Base-by-base conservation (phyloP, 2,329 filamentous ascomycete species). In the Verticillium dahliae region DNA sequence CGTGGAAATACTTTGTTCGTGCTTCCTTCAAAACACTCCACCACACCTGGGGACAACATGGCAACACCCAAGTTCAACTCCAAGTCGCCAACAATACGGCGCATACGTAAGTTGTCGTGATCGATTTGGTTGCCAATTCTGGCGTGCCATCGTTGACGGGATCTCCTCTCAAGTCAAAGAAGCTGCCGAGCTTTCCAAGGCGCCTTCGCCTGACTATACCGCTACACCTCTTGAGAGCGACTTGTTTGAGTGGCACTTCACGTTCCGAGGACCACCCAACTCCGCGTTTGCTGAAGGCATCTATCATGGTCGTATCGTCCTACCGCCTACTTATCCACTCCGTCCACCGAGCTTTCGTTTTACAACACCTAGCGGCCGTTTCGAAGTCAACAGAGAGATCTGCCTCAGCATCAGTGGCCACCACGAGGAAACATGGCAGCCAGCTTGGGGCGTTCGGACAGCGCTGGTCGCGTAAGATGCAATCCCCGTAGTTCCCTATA, bases 161-260 rank as follows among this genome's bases (percentile, higher is more conserved):
- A n/a, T 14, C 11, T 37, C 22, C 15, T 55, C 13, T 37, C 54
- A 67, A 91, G 89, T 97, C 71, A 92, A 91, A 76, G 95, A 98
- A 86, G 93, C 94, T 62, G 84, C 90, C 62, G 95, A 98, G 74
- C 85, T 99, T 61, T 87, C 91, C 63, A 82, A 81, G 62, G 84
- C 90, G 41, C 92, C 94, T 4, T 95, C 91, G 2, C 81, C 90
- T 60, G 92, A 97, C 78, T 96, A 94, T 76, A 86, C 89, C 68
- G 95, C 94, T 50, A 82, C 88, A 4, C 95, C 95, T 0, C 85
- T 94, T 65, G 94, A 98, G 72, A 82, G 86, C 37, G 92, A 98
- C 76, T 87, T 99, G 60, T 97, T 97, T 77, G 93, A 98, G 77
- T 99, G 95, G 95, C 95, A 99, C 80, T 99, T 98, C 78, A 99